Evolutionary conservation across 2,329 filamentous ascomycete species (phyloP).

Genomic region (Dothidotthia symphoricarpi): DNA sequence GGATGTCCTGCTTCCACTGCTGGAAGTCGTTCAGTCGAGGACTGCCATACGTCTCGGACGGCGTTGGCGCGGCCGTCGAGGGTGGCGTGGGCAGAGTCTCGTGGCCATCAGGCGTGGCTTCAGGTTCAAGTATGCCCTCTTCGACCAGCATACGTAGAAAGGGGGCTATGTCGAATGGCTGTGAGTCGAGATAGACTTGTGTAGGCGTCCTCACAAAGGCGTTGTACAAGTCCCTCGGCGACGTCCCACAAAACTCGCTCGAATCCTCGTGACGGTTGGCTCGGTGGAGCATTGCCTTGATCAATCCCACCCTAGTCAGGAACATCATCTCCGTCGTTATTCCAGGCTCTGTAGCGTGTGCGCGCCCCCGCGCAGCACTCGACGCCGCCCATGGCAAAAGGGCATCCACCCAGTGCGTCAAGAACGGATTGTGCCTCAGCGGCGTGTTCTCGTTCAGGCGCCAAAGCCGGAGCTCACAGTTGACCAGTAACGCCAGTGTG

Average conservation of each 20-base stretch:
- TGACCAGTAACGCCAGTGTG: conserved; percentile 30
- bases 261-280: conserved; percentile 1
- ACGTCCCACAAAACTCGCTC: conserved; percentile 6
- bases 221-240: conserved; percentile 18
- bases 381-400: conserved; percentile 19
- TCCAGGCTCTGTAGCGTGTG: not conserved
- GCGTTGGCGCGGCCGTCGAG: not conserved
- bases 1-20: conserved; percentile 24
- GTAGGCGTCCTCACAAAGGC: conserved; percentile 10
- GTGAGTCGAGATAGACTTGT: not conserved
- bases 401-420: conserved; percentile 44
- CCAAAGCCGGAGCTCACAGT: conserved; percentile 41
- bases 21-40: conserved; percentile 13
- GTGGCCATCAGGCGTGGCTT: conserved; percentile 5
- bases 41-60: conserved; percentile 1
- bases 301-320: conserved; percentile 22
- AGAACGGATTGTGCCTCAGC: conserved; percentile 39
- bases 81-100: not conserved
- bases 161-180: conserved; percentile 25
- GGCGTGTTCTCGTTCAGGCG: conserved; percentile 28
- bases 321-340: conserved; percentile 19
- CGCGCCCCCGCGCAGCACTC: not conserved
- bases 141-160: conserved; percentile 41
- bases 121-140: conserved; percentile 36
- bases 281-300: conserved; percentile 27